Evolutionary conservation across 768 basidiomycete genomes (phyloP).

Genomic region (Saitozyma podzolica): DNA sequence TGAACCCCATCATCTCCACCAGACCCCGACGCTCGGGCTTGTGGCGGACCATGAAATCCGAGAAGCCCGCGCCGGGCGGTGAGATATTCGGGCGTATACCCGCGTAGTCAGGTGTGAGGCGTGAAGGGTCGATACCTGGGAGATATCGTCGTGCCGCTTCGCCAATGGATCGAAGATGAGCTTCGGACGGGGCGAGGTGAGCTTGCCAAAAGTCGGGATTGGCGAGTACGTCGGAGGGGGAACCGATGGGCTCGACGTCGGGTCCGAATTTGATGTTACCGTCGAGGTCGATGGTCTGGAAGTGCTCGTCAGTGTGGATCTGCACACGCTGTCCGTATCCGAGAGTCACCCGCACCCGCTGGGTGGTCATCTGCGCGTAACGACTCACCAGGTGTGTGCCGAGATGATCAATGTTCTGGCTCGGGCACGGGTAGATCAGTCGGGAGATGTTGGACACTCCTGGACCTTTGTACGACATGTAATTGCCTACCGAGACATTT

Average conservation of each 20-base stretch:
- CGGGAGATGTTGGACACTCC: constrained; percentile 68
- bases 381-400: constrained; percentile 72
- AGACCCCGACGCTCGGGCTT: constrained; percentile 53
- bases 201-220: constrained; percentile 28
- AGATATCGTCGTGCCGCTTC: constrained; percentile 59
- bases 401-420: constrained; percentile 69
- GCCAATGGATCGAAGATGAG: constrained; percentile 61
- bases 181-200: constrained; percentile 21
- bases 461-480: constrained; percentile 80
- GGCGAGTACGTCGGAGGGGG: constrained; percentile 51
- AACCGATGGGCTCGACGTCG: constrained; percentile 79
- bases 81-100: constrained; percentile 76
- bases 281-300: constrained; percentile 65
- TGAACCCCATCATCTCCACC: constrained; percentile 85
- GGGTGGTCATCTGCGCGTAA: no score
- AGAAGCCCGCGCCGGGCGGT: constrained; percentile 70
- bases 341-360: constrained; percentile 7
- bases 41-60: constrained; percentile 77
- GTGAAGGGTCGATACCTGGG: constrained; percentile 39
- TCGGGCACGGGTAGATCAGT: constrained; percentile 89
- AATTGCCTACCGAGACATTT: constrained; percentile 56
- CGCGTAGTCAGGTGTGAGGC: constrained; percentile 41
- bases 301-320: background rate
- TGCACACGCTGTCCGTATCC: background rate
- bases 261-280: constrained; percentile 89